Base-by-base conservation (phyloP, 306 rosid species). In the Ceratonia siliqua region DNA sequence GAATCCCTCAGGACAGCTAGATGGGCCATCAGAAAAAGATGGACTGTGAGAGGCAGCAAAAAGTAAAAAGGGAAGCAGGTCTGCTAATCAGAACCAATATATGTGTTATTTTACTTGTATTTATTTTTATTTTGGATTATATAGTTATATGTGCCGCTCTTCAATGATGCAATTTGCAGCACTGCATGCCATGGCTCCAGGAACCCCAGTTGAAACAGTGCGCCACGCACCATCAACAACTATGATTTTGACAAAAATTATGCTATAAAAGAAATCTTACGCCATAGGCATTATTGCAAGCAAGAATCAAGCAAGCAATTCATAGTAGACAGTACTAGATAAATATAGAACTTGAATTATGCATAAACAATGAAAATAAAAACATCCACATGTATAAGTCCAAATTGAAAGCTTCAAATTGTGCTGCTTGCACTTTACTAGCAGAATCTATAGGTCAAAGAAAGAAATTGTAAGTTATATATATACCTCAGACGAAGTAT, bases 401-500 rank as follows among this genome's bases (percentile, higher is more conserved):
- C 28, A 49, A 68, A 33, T 13, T 49, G 2, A 49, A 68, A 27
- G 30, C 27, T 25, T 49, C 48, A 33, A 17, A 13, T 20, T 33
- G 33, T 35, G 22, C 27, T 22, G 30, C 56, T 41, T 17, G 12
- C 28, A 41, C 6, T 22, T 55, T 17, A 57, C 56, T 25, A 9
- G 17, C 4, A 42, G 55, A 20, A 61, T 49, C 56, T 61, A 35
- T 39, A 52, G 7, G 54, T 78, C 18, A 76, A 45, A 14, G 10
- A 54, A 15, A 21, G 25, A 48, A 70, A 57, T 65, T 50, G 55
- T 10, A 8, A 76, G 43, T 42, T 10, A 49, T 14, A 6, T 53
- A 62, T 56, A 52, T 69, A 92, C 98, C 96, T 92, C 96, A 4
- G 76, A 73, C 3, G 88, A 82, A 70, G 82, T 57, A 74, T 90